phyloP scores from a whole-genome alignment of 139 green algal genomes.

The Coelastrella sp. region DNA sequence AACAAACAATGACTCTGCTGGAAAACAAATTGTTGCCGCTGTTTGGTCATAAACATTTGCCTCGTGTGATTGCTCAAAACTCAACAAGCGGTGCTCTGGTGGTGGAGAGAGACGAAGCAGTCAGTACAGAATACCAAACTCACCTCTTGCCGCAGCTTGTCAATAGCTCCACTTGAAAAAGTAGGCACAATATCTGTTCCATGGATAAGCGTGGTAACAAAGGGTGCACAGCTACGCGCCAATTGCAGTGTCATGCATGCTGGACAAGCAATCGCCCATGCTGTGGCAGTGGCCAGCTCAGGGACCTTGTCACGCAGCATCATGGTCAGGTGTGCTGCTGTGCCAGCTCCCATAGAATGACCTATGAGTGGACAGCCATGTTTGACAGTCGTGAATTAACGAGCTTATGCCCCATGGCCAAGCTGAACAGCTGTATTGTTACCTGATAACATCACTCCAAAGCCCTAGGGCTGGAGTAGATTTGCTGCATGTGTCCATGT shows the following conservation, averaged over 20 bases:
- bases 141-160: conserved; percentile 61
- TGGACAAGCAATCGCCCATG: conserved; percentile 87
- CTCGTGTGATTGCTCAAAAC: too few species aligned
- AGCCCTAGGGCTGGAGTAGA: too few species aligned
- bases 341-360: conserved; percentile 89
- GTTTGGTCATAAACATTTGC: too few species aligned
- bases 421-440: too few species aligned
- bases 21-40: too few species aligned
- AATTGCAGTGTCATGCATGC: conserved; percentile 89
- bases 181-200: conserved; percentile 81
- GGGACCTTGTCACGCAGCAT: conserved; percentile 71
- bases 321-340: conserved; percentile 91
- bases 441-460: too few species aligned
- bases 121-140: neutral
- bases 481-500: too few species aligned
- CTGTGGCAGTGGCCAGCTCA: conserved; percentile 67
- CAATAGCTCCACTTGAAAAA: conserved; percentile 62
- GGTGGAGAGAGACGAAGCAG: too few species aligned
- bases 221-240: conserved; percentile 70
- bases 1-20: too few species aligned
- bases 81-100: too few species aligned
- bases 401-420: too few species aligned
- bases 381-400: too few species aligned
- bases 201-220: conserved; percentile 88
- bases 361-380: conserved; percentile 60